Base-by-base conservation (phyloP, 2,329 filamentous ascomycete genomes). In the Diaporthe ilicicola region DNA sequence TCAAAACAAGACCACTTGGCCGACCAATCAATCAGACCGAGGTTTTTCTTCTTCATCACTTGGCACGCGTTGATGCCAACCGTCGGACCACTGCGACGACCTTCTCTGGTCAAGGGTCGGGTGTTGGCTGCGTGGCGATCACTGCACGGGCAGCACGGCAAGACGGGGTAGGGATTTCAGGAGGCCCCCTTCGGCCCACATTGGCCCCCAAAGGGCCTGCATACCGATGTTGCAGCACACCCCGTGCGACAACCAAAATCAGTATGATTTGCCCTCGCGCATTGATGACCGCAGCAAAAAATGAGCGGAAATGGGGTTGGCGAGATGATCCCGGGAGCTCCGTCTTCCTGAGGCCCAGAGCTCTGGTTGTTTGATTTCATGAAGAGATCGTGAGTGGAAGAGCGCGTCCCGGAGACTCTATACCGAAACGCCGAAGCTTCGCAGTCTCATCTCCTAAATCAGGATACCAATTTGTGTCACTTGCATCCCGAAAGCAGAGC, bases 201-300 rank as follows among this genome's bases (percentile, higher is more conserved):
- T 54, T 54, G 50, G 50, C 50, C 50, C 50, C 50, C 50, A 54
- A 54, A 54, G 50, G 50, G 50, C 50, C 50, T 54, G 50, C 50
- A 54, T 54, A 27, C 50, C 29, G 42, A 54, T 17, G 50, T 54
- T 54, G 50, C 50, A 54, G 29, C 50, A 27, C 50, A 54, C 50
- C 50, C 50, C 50, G 50, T n/a, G 22, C 50, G 24, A 54, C 24
- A 54, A 5, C 50, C 50, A 54, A 27, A 54, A 54, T 54, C 50
- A 22, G 50, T 54, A 54, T 54, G 50, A 54, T 54, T 54, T 32
- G 50, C 50, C 15, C 22, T 54, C 50, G 50, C 50, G 29, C 24
- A 54, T 54, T n/a, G 50, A 54, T 54, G 50, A 54, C 50, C 50
- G 50, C 50, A 29, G 50, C 50, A 32, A 32, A 54, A 54, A 54